These are phyloP conservation scores for Dioscorea cayenensis DNA, from an alignment of 116 monocot species.

Conservation along the genomic window DNA sequence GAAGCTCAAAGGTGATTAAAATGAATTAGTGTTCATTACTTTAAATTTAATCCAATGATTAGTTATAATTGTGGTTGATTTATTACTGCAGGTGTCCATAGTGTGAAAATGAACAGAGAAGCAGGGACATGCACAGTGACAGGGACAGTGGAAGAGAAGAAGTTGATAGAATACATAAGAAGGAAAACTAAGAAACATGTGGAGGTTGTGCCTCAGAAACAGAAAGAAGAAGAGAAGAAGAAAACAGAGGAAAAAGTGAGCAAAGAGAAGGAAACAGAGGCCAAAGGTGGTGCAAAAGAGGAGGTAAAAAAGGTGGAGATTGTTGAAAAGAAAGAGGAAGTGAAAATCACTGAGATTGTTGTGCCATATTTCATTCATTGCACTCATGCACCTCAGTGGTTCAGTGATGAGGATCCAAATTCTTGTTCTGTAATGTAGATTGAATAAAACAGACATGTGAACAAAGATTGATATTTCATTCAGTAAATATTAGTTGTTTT, in stretches of 20 bases:
- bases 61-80: too few relatives aligned
- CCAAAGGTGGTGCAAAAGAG: conserved; percentile 3
- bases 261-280: conserved; percentile 8
- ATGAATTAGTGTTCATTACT: too few relatives aligned
- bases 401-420: conserved; percentile 8
- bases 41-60: too few relatives aligned
- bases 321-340: conserved; percentile 11
- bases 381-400: conserved; percentile 35
- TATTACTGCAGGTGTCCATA: conserved; percentile 38
- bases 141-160: conserved; percentile 47
- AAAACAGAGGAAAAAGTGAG: conserved; percentile 13
- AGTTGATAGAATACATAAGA: conserved; percentile 45
- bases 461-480: background rate
- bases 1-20: conserved; percentile 40
- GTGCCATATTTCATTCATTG: conserved; percentile 61
- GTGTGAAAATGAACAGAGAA: conserved; percentile 38
- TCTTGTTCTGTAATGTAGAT: conserved; percentile 2
- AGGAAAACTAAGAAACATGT: conserved; percentile 42
- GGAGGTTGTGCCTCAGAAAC: conserved; percentile 31
- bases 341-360: conserved; percentile 20
- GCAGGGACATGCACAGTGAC: conserved; percentile 44
- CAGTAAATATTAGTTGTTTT: background rate
- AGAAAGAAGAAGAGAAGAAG: conserved; percentile 20
- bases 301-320: conserved; percentile 8
- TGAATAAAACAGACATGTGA: background rate